These are phyloP conservation scores for Diaporthe ilicicola DNA, from an alignment of 2,329 filamentous ascomycete species.

Conservation along the genomic window DNA sequence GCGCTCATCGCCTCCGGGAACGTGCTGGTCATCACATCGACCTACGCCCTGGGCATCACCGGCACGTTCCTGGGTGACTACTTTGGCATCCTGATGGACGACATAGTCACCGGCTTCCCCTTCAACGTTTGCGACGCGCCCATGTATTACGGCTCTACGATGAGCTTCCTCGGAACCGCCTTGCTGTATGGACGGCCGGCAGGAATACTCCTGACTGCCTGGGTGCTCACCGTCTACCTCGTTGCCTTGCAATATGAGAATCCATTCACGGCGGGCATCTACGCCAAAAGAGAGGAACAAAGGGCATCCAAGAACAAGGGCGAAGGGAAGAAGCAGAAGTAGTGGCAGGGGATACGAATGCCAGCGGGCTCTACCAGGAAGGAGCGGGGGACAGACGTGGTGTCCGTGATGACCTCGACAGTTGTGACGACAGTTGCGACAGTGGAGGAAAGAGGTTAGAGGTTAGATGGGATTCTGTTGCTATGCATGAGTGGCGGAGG, in stretches of 20 bases:
- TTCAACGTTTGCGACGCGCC: conserved; percentile 92
- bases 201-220: conserved; percentile 77
- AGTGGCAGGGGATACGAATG: conserved; percentile 34
- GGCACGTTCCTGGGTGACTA: conserved; percentile 98
- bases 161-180: conserved; percentile 90
- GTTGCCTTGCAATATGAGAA: conserved; percentile 89
- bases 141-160: conserved; percentile 95
- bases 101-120: conserved; percentile 92
- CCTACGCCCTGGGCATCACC: conserved; percentile 91
- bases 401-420: background rate
- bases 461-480: background rate
- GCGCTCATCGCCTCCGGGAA: conserved; percentile 80
- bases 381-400: background rate
- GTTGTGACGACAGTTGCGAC: too few relatives aligned
- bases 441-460: background rate
- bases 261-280: conserved; percentile 93
- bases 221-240: conserved; percentile 81
- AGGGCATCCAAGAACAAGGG: conserved; percentile 42
- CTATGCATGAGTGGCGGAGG: background rate
- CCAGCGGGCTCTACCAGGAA: background rate
- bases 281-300: conserved; percentile 80
- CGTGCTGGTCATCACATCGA: conserved; percentile 84
- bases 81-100: conserved; percentile 97
- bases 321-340: conserved; percentile 59
- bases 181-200: conserved; percentile 88